phyloP scores from a whole-genome alignment of 1,284 basidiomycete genomes.

The Sporisorium graminicola region DNA sequence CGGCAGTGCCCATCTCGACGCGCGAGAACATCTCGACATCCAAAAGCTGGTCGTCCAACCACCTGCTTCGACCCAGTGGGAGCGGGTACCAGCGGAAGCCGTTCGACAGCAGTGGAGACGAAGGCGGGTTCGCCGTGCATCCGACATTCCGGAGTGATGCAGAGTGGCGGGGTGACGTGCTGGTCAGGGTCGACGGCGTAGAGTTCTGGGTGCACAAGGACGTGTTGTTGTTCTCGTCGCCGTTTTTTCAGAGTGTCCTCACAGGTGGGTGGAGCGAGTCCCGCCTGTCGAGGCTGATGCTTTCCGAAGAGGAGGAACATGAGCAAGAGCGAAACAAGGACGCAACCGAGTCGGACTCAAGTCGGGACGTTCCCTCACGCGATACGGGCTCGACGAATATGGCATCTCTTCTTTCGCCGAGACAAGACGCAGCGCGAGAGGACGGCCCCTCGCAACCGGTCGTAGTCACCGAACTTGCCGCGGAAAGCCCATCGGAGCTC shows the following conservation, averaged over 20 bases:
- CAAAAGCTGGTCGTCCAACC: slow-evolving; percentile 16
- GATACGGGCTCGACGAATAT: not conserved
- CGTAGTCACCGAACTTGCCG: not conserved
- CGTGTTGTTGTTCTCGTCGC: slow-evolving; percentile 47
- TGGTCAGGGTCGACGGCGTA: slow-evolving; percentile 44
- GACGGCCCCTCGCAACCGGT: not conserved
- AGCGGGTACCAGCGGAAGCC: not conserved
- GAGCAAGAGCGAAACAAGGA: not conserved
- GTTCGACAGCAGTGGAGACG: not conserved
- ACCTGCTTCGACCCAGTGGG: not conserved
- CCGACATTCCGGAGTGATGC: slow-evolving; percentile 44
- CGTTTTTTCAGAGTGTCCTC: slow-evolving; percentile 52
- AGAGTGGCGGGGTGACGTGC: slow-evolving; percentile 47
- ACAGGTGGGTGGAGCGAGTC: slow-evolving; percentile 53
- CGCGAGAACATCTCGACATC: slow-evolving; percentile 36
- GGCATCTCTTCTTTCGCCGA: not conserved
- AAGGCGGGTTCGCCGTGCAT: slow-evolving; percentile 28
- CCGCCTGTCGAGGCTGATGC: slow-evolving; percentile 14
- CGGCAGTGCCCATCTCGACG: slow-evolving; percentile 26
- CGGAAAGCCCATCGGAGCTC: not conserved
- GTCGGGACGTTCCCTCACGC: not conserved
- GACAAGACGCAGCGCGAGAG: not conserved
- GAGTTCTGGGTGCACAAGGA: slow-evolving; percentile 58
- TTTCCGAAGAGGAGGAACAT: not conserved
- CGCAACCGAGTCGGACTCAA: too few species aligned